phyloP scores from a whole-genome alignment of 495 filamentous ascomycete species.

The Pyronema omphalodes region DNA sequence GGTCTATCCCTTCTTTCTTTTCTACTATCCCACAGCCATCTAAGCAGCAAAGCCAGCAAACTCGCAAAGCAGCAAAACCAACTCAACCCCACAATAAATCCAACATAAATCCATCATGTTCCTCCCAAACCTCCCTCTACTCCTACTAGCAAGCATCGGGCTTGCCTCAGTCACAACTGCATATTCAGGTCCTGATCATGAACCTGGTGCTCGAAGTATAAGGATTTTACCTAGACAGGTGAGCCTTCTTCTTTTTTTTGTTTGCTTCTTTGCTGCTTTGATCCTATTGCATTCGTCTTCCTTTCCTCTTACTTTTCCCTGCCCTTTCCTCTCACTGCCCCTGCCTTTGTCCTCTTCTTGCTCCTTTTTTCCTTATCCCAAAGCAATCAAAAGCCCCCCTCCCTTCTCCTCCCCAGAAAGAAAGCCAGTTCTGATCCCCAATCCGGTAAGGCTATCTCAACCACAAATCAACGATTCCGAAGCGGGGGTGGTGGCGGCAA shows the following conservation, averaged over 20 bases:
- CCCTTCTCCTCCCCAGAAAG: no score
- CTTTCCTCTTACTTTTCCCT: no score
- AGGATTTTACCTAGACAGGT: background rate
- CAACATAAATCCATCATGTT: conserved; percentile 10
- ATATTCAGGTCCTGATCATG: conserved; percentile 7
- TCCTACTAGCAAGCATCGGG: conserved; percentile 14
- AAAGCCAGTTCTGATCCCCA: no score
- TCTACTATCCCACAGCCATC: background rate
- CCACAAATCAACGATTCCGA: background rate
- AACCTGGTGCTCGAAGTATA: conserved; percentile 1
- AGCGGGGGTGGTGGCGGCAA: conserved; percentile 6
- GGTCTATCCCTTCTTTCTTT: background rate
- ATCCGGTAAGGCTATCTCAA: background rate
- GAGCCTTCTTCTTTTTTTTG: background rate
- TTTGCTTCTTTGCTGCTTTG: no score
- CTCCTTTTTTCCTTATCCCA: background rate
- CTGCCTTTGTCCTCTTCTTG: background rate
- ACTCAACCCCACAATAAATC: no score
- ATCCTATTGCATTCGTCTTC: no score
- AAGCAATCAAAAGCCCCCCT: no score
- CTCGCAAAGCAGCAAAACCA: no score
- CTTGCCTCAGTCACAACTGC: conserved; percentile 12
- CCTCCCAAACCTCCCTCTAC: conserved; percentile 12
- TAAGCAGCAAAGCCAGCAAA: no score
- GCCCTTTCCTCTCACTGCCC: no score